These are phyloP conservation scores for Brassica juncea DNA, from an alignment of 345 rosid species.

Conservation along the genomic window DNA sequence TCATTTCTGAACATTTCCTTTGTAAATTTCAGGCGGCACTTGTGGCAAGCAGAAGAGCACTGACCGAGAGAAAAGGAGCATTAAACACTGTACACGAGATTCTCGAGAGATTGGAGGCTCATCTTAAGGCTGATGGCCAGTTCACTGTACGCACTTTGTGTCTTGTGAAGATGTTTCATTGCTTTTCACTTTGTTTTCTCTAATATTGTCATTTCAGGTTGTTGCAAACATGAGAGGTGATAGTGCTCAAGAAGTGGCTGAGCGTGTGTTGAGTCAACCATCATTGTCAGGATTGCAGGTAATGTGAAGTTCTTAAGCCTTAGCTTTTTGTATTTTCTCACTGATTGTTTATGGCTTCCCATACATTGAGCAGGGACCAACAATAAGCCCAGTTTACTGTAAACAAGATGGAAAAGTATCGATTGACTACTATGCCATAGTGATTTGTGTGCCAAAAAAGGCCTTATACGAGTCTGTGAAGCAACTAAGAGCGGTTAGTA, in stretches of 20 bases:
- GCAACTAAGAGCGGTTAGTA: conserved; percentile 82
- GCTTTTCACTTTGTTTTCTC: conserved; percentile 2
- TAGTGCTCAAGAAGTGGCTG: conserved; percentile 80
- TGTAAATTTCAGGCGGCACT: conserved; percentile 66
- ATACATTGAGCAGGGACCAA: conserved; percentile 82
- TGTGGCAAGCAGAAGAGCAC: conserved; percentile 79
- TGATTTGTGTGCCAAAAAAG: conserved; percentile 84
- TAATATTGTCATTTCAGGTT: conserved; percentile 50
- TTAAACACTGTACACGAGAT: conserved; percentile 71
- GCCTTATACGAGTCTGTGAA: conserved; percentile 77
- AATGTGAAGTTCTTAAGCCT: conserved; percentile 12
- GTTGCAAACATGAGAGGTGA: conserved; percentile 93
- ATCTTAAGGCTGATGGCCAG: conserved; percentile 82
- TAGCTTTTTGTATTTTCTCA: not conserved
- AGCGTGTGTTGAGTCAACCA: conserved; percentile 69
- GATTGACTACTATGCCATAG: conserved; percentile 74
- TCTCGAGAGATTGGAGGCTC: conserved; percentile 95
- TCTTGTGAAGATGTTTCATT: not conserved
- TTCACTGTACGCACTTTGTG: conserved; percentile 54
- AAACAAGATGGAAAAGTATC: conserved; percentile 56
- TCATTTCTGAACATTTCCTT: not conserved
- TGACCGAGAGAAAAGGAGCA: conserved; percentile 64
- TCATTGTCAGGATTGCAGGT: conserved; percentile 93
- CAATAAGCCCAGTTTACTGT: conserved; percentile 81
- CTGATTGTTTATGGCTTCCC: not conserved